Base-by-base conservation (phyloP, 352 stramenopile genomes). In the Phytopythium kandeliae region DNA sequence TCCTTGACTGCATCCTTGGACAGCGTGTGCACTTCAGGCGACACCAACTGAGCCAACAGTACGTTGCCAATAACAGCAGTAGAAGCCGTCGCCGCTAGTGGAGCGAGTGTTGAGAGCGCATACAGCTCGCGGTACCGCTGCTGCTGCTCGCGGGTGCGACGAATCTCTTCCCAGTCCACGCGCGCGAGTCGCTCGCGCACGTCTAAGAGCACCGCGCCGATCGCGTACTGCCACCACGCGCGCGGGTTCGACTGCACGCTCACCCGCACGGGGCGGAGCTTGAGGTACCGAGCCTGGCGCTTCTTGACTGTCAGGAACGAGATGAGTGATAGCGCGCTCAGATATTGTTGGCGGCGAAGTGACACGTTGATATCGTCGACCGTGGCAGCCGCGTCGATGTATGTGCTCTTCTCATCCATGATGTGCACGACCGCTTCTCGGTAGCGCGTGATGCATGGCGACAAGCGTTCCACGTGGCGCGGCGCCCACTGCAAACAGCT, bases 381-480 rank as follows among this genome's bases (percentile, higher is more conserved):
- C n/a, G 34, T 71, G 7, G 80, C 78, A 40, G 74, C 71, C 2
- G 77, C 80, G 40, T 91, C 78, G 50, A 94, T 83, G 55, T 90
- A 94, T n/a, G 83, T 94, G 65, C 74, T 91, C 44, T 94, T 94
- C 48, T 94, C 83, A 37, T 90, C 71, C 63, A 94, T 85, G 22
- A 92, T 72, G 35, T 90, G 77, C 24, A 94, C 76, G 24, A 92
- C 84, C 0, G 81, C 81, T 26, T 88, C 80, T 13, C 80, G 77
- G 51, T 90, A 94, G 43, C 79, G 84, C 50, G 69, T 47, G 31
- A 92, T 82, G 24, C 67, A 84, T 2, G 52, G 50, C 43, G 81
- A 65, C 4, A 94, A 58, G 8, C 75, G 63, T n/a, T 83, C 67
- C 0, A 91, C 74, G 43, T 89, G 75, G 17, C 62, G 56, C 9